phyloP scores from a whole-genome alignment of 2,329 filamentous ascomycete species.

The Trichoderma simmonsii region DNA sequence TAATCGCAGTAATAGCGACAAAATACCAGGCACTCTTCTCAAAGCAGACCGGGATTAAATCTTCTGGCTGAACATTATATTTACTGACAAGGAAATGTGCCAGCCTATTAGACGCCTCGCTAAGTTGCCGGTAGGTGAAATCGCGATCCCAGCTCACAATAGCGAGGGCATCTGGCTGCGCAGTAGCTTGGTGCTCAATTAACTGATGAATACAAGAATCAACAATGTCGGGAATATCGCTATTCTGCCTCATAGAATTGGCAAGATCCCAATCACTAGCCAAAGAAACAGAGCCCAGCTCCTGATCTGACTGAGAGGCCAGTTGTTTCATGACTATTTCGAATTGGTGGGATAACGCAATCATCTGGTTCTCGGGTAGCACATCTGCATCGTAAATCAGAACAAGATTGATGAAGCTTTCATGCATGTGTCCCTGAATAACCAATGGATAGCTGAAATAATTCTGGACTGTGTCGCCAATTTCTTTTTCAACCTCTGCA shows the following conservation, averaged over 20 bases:
- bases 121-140: slow-evolving; percentile 13
- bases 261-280: slow-evolving; percentile 4
- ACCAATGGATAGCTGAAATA: slow-evolving; percentile 17
- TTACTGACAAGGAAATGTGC: slow-evolving; percentile 11
- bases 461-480: slow-evolving; percentile 8
- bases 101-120: slow-evolving; percentile 10
- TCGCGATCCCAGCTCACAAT: slow-evolving; percentile 20
- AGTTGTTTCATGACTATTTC: slow-evolving; percentile 6
- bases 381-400: slow-evolving; percentile 1
- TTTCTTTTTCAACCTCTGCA: not conserved
- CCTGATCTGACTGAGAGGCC: not conserved
- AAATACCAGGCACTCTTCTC: slow-evolving; percentile 28
- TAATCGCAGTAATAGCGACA: slow-evolving; percentile 21
- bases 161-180: slow-evolving; percentile 14
- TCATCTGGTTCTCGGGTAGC: not conserved
- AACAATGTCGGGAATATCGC: slow-evolving; percentile 7
- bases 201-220: slow-evolving; percentile 16
- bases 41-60: slow-evolving; percentile 28
- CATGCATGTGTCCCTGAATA: slow-evolving; percentile 11
- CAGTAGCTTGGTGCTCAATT: slow-evolving; percentile 6
- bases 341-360: slow-evolving; percentile 13
- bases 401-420: slow-evolving; percentile 3
- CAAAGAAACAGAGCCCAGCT: not conserved
- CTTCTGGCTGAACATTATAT: not conserved
- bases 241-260: slow-evolving; percentile 5